A percentile compares a stretch with the other conserved stretches of the same genome.
These are phyloP conservation scores for Colletotrichum higginsianum DNA, from an alignment of 2,329 filamentous ascomycete species.

Conservation along the genomic window DNA sequence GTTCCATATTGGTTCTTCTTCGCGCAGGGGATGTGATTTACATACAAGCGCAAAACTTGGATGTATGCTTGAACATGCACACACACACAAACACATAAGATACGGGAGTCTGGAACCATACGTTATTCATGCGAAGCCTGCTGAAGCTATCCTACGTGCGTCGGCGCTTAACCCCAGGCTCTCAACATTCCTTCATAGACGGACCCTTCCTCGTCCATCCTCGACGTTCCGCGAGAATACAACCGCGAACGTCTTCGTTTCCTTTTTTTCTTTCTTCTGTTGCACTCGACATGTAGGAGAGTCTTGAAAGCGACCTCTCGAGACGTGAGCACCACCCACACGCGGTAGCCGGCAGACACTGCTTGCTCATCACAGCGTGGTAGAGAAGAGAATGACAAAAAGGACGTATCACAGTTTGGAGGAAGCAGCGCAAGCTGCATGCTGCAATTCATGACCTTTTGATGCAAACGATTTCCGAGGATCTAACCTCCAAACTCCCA, in stretches of 20 bases:
- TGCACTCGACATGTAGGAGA: conserved; percentile 29
- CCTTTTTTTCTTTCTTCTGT: conserved; percentile 25
- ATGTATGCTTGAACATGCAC: neutral
- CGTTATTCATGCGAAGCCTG: conserved; percentile 41
- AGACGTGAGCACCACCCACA: conserved; percentile 29
- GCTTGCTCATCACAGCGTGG: conserved; percentile 40
- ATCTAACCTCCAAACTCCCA: conserved; percentile 65
- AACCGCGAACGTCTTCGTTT: conserved; percentile 20
- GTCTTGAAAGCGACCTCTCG: conserved; percentile 27
- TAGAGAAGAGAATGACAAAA: conserved; percentile 13
- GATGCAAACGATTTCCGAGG: conserved; percentile 66
- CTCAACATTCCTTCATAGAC: conserved; percentile 40
- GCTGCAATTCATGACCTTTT: conserved; percentile 48
- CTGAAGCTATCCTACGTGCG: conserved; percentile 42
- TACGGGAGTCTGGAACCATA: conserved; percentile 17
- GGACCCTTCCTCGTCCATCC: conserved; percentile 35
- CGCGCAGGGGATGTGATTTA: neutral
- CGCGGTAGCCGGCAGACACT: conserved; percentile 33
- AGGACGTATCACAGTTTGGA: conserved; percentile 39
- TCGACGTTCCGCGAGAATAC: conserved; percentile 20
- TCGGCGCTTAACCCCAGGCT: conserved; percentile 39
- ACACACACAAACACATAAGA: neutral
- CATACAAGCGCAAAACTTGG: too few species aligned
- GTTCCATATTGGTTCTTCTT: conserved; percentile 11
- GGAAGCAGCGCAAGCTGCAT: conserved; percentile 42